phyloP scores from a whole-genome alignment of 805 yeast genomes.

The Debaryomyces tyrocola region DNA sequence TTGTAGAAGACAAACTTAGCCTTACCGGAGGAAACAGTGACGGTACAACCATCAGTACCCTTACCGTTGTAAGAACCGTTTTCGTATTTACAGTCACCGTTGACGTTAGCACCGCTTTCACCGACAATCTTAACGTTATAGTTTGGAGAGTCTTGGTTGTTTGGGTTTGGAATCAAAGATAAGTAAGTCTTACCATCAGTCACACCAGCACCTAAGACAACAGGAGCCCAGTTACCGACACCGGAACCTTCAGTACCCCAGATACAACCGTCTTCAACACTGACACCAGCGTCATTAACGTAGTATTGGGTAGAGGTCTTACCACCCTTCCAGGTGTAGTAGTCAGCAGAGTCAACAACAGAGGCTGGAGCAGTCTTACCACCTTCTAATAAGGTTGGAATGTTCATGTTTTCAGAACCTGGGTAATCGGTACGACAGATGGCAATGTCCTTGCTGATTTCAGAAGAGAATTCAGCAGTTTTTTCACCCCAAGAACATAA shows the following conservation, averaged over 20 bases:
- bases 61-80: conserved; percentile 74
- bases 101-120: conserved; percentile 50
- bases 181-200: conserved; percentile 61
- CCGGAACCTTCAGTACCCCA: conserved; percentile 64
- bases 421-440: conserved; percentile 80
- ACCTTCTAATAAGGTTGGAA: conserved; percentile 63
- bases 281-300: conserved; percentile 76
- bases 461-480: conserved; percentile 53
- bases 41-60: conserved; percentile 90
- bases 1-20: conserved; percentile 67
- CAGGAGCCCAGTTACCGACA: conserved; percentile 80
- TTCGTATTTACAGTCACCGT: conserved; percentile 76
- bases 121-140: conserved; percentile 44
- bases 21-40: conserved; percentile 77
- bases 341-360: conserved; percentile 58
- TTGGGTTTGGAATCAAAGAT: conserved; percentile 77
- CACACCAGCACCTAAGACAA: conserved; percentile 76
- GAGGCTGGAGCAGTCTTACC: conserved; percentile 53
- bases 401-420: conserved; percentile 78
- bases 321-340: conserved; percentile 63
- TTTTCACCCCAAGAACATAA: conserved; percentile 67
- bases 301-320: conserved; percentile 71
- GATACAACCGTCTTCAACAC: conserved; percentile 69
- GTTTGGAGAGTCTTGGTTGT: conserved; percentile 50
- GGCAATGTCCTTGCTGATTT: conserved; percentile 54